Percentiles rank a stretch among this genome's conserved stretches.
phyloP scores from a whole-genome alignment of 345 rosid genomes.

The Mallotus nudiflorus region DNA sequence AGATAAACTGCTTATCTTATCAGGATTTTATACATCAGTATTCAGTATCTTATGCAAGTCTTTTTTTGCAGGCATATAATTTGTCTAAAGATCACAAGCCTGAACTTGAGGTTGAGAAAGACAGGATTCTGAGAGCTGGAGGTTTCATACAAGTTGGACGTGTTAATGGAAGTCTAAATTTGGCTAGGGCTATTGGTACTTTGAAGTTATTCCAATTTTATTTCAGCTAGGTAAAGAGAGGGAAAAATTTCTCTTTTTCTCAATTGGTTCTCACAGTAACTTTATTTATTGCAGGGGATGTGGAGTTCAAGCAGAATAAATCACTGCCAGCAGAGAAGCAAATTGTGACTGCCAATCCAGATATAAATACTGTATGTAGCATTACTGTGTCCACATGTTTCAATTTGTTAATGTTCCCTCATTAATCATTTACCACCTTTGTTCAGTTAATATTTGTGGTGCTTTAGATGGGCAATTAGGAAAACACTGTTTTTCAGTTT shows the following conservation, averaged over 20 bases:
- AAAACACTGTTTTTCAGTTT: too few species aligned
- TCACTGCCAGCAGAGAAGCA: conserved; percentile 74
- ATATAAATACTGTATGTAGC: conserved; percentile 58
- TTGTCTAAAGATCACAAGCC: conserved; percentile 98
- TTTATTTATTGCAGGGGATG: conserved; percentile 59
- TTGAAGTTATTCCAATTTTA: not conserved
- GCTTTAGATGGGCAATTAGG: too few species aligned
- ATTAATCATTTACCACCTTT: not conserved
- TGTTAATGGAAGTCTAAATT: conserved; percentile 92
- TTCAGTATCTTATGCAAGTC: conserved; percentile 19
- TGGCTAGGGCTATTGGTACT: conserved; percentile 94
- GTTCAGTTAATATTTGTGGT: not conserved
- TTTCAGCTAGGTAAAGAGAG: not conserved
- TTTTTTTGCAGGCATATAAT: conserved; percentile 63
- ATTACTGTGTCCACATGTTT: not conserved
- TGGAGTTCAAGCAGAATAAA: conserved; percentile 89
- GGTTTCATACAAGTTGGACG: conserved; percentile 92
- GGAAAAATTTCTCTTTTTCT: not conserved
- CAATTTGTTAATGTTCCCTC: not conserved
- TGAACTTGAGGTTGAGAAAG: conserved; percentile 86
- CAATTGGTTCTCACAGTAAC: not conserved
- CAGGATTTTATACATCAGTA: not conserved
- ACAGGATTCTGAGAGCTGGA: conserved; percentile 91
- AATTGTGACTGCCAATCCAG: conserved; percentile 84
- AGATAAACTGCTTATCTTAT: not conserved